Evolutionary conservation across 148 eudicot genomes (phyloP).

Genomic region (Heliosperma pusillum): DNA sequence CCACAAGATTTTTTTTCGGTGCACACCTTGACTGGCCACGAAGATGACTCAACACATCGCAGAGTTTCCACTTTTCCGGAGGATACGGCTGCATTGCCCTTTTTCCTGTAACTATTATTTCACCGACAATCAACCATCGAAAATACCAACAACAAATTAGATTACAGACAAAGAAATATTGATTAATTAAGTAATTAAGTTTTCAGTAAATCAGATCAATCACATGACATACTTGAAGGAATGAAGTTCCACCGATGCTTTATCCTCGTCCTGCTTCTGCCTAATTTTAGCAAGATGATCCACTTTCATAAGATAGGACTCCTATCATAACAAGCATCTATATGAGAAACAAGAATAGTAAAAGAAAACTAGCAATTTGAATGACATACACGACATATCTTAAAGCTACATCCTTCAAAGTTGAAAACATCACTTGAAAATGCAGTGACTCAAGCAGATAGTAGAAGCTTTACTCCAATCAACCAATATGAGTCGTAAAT

Average conservation of each 20-base stretch:
- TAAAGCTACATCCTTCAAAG: conserved; percentile 11
- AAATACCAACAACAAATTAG: not conserved
- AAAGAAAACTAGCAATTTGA: conserved; percentile 10
- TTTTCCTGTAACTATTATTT: conserved; percentile 26
- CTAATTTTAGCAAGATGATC: conserved; percentile 62
- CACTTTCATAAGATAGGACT: conserved; percentile 49
- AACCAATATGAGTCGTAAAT: not conserved
- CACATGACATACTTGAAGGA: conserved; percentile 53
- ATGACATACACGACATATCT: conserved; percentile 6
- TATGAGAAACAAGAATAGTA: conserved; percentile 6
- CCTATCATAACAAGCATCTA: conserved; percentile 36
- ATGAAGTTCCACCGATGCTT: conserved; percentile 64
- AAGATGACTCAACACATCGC: conserved; percentile 42
- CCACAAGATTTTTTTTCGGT: not conserved
- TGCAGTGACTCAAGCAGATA: conserved; percentile 7
- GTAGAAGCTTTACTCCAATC: not conserved
- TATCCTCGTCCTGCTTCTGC: conserved; percentile 77
- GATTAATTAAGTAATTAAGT: not conserved
- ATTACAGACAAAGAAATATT: not conserved
- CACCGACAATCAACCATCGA: conserved; percentile 20
- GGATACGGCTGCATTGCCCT: conserved; percentile 22
- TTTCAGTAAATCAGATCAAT: not conserved
- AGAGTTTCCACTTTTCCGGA: conserved; percentile 44
- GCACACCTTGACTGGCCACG: conserved; percentile 45
- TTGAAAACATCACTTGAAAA: conserved; percentile 2